Evolutionary conservation across 2,329 filamentous ascomycete genomes (phyloP), one percentile per base, ranked within the genome.

Genomic region (Didymella pinodella): DNA sequence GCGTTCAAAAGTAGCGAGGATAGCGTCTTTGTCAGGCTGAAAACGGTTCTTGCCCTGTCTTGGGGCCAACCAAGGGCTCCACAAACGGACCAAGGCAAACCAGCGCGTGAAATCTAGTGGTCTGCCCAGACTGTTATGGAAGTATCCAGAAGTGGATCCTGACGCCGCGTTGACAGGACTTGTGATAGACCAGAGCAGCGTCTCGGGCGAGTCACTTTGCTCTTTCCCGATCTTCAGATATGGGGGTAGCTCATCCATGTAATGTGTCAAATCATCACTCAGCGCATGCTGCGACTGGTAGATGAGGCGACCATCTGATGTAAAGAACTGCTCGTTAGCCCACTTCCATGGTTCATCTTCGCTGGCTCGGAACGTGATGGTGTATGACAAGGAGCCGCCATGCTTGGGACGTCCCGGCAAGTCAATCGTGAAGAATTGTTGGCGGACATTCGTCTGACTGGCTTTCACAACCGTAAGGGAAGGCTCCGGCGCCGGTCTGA

Each of bases 41-140:
- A 96, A 90, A 0, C 79, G 79, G 3, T 80, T 77, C 62, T 85
- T 87, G 12, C 93, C 93, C 74, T 97, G 93, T 38, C 92, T 83
- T n/a, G 94, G 94, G 7, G 90, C 92, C 11, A 97, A 80, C 94
- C 94, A 98, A 1, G 93, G 90, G 32, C 84, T 85, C 87, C 89
- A 95, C 3, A 91, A 81, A 18, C 93, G 87, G 5, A 96, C 88
- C 12, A 97, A 78, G 7, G 91, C 87, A 73, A 97, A 94, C 87
- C 92, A 96, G 66, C 90, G 88, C 71, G 84, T 84, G 49, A 85
- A 77, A 41, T 85, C 84, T 68, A 84, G 88, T 0, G 91, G 89
- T 1, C 79, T 78, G 0, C 92, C 92, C 0, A 96, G 77, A 2
- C 80, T 76, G 29, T 88, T 74, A 47, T 83, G 79, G 29, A 82